phyloP scores from a whole-genome alignment of 148 eudicot species.

The Diospyros lotus region DNA sequence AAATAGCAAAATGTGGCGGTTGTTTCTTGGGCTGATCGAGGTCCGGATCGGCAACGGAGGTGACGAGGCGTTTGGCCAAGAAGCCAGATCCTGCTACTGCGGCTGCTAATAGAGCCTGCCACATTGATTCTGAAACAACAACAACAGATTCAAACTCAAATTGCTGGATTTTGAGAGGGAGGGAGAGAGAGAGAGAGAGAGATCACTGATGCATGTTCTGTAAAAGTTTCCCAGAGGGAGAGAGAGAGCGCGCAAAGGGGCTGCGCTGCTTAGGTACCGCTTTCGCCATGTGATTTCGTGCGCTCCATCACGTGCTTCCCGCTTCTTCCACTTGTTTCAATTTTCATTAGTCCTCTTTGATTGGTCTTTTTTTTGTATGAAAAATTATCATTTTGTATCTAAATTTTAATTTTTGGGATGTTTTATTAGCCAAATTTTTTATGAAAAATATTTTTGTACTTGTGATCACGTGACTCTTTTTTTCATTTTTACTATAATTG shows the following conservation, averaged over 20 bases:
- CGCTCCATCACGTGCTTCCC: not conserved
- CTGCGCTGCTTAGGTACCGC: too few species aligned
- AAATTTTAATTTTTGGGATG: too few species aligned
- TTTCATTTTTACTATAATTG: too few species aligned
- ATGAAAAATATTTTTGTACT: too few species aligned
- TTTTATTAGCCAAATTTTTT: too few species aligned
- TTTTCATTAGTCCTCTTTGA: not conserved
- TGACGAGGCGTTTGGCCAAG: conserved; percentile 38
- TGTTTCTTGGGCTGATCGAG: conserved; percentile 6
- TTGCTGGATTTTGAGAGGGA: conserved; percentile 3
- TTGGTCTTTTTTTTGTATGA: too few species aligned
- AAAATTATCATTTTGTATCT: too few species aligned
- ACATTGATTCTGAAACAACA: conserved; percentile 31
- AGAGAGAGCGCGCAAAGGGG: not conserved
- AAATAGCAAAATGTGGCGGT: conserved; percentile 1
- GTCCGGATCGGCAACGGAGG: conserved; percentile 16
- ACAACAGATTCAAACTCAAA: not conserved
- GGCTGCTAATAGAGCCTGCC: conserved; percentile 58
- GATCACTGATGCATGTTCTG: not conserved
- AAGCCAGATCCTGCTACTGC: conserved; percentile 70
- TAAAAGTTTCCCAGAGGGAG: not conserved
- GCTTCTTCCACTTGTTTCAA: not conserved
- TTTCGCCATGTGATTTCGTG: too few species aligned
- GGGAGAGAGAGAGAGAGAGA: conserved; percentile 8
- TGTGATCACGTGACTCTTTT: too few species aligned